Percentiles rank a stretch among this genome's conserved stretches.
These are phyloP conservation scores for Talaromyces islandicus DNA, from an alignment of 2,329 filamentous ascomycete genomes.

Conservation along the genomic window DNA sequence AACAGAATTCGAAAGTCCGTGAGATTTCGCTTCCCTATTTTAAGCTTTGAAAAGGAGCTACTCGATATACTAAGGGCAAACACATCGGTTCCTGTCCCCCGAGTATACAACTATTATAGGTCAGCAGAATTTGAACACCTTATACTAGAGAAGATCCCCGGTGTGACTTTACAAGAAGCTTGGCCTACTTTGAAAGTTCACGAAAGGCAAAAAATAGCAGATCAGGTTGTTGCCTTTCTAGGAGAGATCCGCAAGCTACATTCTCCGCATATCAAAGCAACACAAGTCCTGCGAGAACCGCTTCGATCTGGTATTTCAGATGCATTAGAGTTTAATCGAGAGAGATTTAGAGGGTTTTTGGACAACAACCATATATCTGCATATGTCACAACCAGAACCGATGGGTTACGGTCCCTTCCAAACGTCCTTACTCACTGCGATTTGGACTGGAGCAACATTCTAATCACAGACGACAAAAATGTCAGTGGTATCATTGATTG, in stretches of 20 bases:
- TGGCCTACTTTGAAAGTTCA: neutral
- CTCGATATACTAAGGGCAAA: neutral
- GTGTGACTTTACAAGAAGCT: neutral
- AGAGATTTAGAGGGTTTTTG: neutral
- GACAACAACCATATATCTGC: neutral
- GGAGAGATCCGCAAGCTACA: neutral
- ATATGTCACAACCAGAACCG: neutral
- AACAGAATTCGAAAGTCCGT: neutral
- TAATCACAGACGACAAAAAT: constrained; percentile 8
- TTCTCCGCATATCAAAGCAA: neutral
- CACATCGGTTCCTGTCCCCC: neutral
- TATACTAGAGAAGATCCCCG: neutral
- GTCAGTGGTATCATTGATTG: constrained; percentile 10
- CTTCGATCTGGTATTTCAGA: neutral
- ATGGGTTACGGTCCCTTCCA: neutral
- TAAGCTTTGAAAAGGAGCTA: neutral
- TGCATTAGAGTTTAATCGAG: neutral
- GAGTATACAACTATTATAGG: neutral
- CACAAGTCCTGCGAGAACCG: neutral
- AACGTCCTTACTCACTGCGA: constrained; percentile 8
- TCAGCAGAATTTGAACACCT: neutral
- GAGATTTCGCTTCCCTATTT: neutral
- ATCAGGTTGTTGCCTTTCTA: neutral
- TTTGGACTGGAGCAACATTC: constrained; percentile 11
- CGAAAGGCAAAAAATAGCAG: neutral